Base-by-base conservation (phyloP, 2,329 filamentous ascomycete species). In the Botrytis byssoidea region DNA sequence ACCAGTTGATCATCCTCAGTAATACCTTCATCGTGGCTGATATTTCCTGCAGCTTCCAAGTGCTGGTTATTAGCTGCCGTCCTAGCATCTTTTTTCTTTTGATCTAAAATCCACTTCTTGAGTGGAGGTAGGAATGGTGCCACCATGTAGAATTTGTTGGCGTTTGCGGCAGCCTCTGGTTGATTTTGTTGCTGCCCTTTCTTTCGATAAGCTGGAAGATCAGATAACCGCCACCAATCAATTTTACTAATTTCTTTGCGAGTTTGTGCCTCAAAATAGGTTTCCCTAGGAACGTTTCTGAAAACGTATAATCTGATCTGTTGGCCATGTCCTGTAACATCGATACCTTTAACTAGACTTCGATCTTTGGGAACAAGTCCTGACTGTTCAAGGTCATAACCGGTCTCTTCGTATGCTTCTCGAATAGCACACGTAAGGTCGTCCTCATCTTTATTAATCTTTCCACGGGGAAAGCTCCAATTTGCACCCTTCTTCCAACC, bases 211-310 rank as follows among this genome's bases (percentile, higher is more conserved):
- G 93, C 93, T 0, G 96, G 95, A 40, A 99, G 87, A 75, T 98
- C 94, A 0, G 92, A 92, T 59, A 99, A 85, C 78, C 91, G 93
- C 84, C 97, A 98, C 96, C 96, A 99, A 81, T 93, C 87, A 74
- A 99, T 97, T 83, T 94, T 97, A 83, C 95, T 97, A 80, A 99
- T 99, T 82, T 99, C 97, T 83, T 98, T 98, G 73, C 97, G 88
- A 9, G 96, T 98, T 78, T 91, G 91, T 6, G 97, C 93, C 82
- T 95, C 92, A 80, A 99, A 99, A 74, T 90, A 83, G 0, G 94
- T 95, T 79, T 97, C 91, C 86, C 93, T 92, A 22, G 94, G 93
- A 4, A 99, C 90, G 76, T 94, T 91, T 71, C 94, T 90, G 81
- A 99, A 97, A 67, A 98, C 92, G 81, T 96, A 99, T 51, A 99